A percentile compares a stretch with the other conserved stretches of the same genome.
These are phyloP conservation scores for Clavulina sp. DNA, from an alignment of 768 basidiomycete genomes.

Conservation along the genomic window DNA sequence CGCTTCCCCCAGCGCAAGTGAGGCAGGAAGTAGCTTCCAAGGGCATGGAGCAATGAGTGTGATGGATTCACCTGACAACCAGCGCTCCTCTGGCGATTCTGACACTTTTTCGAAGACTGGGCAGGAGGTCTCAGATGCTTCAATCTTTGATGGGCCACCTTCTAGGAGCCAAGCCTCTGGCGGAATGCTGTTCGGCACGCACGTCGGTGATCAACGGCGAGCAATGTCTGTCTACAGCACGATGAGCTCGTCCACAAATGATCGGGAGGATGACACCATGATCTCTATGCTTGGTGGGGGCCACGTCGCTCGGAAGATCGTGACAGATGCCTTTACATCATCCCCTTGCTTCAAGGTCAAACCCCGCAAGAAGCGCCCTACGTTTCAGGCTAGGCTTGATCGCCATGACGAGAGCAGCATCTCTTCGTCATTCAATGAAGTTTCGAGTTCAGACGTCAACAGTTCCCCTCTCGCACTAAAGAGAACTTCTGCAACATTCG, in stretches of 20 bases:
- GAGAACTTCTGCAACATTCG: constrained; percentile 33
- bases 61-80: constrained; percentile 15
- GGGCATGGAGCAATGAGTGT: constrained; percentile 32
- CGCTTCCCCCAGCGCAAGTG: constrained; percentile 31
- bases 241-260: constrained; percentile 28
- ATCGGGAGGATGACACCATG: constrained; percentile 65
- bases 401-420: no score
- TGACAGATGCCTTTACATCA: constrained; percentile 1
- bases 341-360: constrained; percentile 4
- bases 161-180: constrained; percentile 20
- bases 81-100: constrained; percentile 22
- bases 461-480: no score
- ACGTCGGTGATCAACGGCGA: constrained; percentile 23
- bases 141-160: constrained; percentile 45
- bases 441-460: no score
- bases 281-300: constrained; percentile 70
- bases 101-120: constrained; percentile 52
- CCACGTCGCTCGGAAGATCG: constrained; percentile 31
- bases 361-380: constrained; percentile 11
- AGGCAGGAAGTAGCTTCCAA: constrained; percentile 28
- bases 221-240: constrained; percentile 49
- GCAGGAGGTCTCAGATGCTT: constrained; percentile 35
- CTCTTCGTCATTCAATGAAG: no score
- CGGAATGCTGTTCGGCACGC: constrained; percentile 25
- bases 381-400: not conserved